Conservation (phyloP, 495 filamentous ascomycete genomes). For the Trichoderma reesei region DNA sequence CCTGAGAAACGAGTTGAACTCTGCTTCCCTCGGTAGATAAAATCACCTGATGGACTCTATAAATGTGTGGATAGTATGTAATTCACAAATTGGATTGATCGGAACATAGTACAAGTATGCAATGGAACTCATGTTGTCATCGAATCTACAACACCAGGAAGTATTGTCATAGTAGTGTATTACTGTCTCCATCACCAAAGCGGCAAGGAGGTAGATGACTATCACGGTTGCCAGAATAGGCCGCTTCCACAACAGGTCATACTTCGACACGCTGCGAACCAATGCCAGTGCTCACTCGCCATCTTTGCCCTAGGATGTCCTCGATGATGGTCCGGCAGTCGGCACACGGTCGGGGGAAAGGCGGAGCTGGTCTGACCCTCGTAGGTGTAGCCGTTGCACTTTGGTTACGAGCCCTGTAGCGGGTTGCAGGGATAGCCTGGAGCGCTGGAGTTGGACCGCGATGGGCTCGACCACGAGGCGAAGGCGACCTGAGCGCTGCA, state of each 20-base stretch:
- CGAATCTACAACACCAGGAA: no score
- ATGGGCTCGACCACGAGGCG: conserved; percentile 14
- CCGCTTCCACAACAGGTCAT: conserved; percentile 19
- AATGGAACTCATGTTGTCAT: no score
- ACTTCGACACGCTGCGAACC: conserved; percentile 14
- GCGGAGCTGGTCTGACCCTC: conserved; percentile 20
- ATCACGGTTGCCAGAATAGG: no score
- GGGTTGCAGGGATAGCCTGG: conserved; percentile 24
- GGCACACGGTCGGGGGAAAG: conserved; percentile 20
- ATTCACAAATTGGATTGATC: no score
- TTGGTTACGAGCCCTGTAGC: conserved; percentile 14
- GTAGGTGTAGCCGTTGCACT: conserved; percentile 22
- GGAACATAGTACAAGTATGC: no score
- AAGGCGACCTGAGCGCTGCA: conserved; percentile 22
- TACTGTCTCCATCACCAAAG: no score
- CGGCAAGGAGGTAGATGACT: no score
- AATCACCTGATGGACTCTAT: no score
- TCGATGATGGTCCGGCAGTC: conserved; percentile 25
- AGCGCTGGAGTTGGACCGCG: conserved; percentile 2
- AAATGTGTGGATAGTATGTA: no score
- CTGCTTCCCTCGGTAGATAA: no score
- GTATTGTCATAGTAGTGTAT: no score
- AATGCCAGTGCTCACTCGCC: conserved; percentile 12
- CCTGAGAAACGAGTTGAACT: no score
- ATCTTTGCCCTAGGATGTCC: conserved; percentile 22